Evolutionary conservation across 768 basidiomycete genomes (phyloP), one percentile per base, ranked within the genome.

Genomic region (Pulveroboletus sp.): DNA sequence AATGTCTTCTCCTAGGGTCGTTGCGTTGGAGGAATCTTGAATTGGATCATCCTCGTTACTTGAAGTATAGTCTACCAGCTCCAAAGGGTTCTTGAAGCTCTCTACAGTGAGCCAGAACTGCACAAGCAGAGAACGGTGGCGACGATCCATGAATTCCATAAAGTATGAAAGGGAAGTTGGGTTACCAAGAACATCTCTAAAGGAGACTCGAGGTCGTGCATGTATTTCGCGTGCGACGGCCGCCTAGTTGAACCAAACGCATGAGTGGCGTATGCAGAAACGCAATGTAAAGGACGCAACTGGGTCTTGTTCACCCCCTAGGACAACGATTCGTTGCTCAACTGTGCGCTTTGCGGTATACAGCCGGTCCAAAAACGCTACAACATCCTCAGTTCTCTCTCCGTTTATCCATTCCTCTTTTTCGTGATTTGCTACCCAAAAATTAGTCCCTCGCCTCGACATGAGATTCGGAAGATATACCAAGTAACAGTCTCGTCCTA

Each of bases 41-140:
- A 83, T 77, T 44, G 78, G 75, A 37, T 81, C 79, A 28, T 83
- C 83, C 13, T 81, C 83, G 44, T 82, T 81, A 31, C 81, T 86
- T 18, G 69, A 70, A 4, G 72, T 69, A 21, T 21, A 21, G 21
- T 21, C 21, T 21, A 21, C 21, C 3, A 82, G 80, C 66, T 96
- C 94, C 26, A 99, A 70, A 1, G 96, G 96, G 57, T 95, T 92
- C 71, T 97, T 97, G 78, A 98, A 95, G 50, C 91, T 92, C 70
- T 99, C 93, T 3, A 97, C 90, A 0, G 93, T 92, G 1, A 98
- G 74, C 95, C 95, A 98, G 69, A 97, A 99, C 56, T 98, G 95
- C 4, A 96, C 91, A 9, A 92, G 81, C 11, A 90, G 62, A 11
- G 93, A 89, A 28, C 87, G 82, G 52, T 83, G 78, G 8, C 88